These are phyloP conservation scores for Raphanus raphanistrum DNA, from an alignment of 345 rosid genomes.

Conservation along the genomic window DNA sequence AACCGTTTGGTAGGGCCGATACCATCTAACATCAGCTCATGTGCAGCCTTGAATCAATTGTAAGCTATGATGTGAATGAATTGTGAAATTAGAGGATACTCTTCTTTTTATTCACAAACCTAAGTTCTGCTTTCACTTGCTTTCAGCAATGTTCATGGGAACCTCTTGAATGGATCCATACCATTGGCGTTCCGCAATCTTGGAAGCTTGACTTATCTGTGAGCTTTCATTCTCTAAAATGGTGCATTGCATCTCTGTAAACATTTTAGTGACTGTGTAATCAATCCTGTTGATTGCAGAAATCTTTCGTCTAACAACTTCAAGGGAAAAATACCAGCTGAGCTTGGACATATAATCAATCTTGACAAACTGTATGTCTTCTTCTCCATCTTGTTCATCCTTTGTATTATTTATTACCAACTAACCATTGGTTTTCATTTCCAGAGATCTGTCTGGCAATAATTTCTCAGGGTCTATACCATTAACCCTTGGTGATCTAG, in stretches of 20 bases:
- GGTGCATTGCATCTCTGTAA: neutral
- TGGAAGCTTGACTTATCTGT: conserved; percentile 89
- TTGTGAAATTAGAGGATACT: neutral
- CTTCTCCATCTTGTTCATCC: no score
- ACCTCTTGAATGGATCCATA: conserved; percentile 69
- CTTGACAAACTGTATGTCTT: conserved; percentile 78
- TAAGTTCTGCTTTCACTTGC: neutral
- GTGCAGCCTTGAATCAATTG: conserved; percentile 92
- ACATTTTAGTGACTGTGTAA: neutral
- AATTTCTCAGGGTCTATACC: conserved; percentile 75
- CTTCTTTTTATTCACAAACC: neutral
- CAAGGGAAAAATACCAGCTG: conserved; percentile 68
- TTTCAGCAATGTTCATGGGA: conserved; percentile 82
- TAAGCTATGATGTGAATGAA: conserved; percentile 37
- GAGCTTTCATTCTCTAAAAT: conserved; percentile 34
- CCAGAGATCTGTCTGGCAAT: conserved; percentile 87
- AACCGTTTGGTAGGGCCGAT: conserved; percentile 82
- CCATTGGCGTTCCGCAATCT: conserved; percentile 74
- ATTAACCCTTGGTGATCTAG: conserved; percentile 77
- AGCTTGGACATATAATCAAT: conserved; percentile 80
- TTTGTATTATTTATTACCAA: no score
- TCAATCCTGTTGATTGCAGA: conserved; percentile 40
- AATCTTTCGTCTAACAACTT: conserved; percentile 79
- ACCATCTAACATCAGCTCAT: conserved; percentile 75
- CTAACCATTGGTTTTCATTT: neutral